Base-by-base conservation (phyloP, 2,329 filamentous ascomycete species). In the Raffaelea ambrosiae region DNA sequence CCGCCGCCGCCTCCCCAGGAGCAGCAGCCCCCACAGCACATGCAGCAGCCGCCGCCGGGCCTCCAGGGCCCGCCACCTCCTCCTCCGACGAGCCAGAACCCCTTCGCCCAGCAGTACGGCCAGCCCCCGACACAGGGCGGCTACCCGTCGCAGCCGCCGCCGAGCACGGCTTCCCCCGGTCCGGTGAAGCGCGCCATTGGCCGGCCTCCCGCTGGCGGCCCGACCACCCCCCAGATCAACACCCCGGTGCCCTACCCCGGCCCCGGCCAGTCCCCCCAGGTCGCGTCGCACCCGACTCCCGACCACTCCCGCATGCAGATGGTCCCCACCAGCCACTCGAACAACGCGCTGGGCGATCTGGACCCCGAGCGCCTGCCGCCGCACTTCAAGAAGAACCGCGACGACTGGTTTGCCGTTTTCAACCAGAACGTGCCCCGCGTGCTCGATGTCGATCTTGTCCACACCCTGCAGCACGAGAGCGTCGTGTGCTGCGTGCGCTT, bases 401-500 rank as follows among this genome's bases (percentile, higher is more conserved):
- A 79, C 40, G 93, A 97, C 63, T 98, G 93, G 93, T 95, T 94
- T 63, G 91, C 88, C 40, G 87, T 97, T 55, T 98, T 96, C 76
- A 96, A 98, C 68, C 89, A 91, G 40, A 80, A 84, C 49, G 86
- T 96, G 35, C 88, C 87, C 53, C 88, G 93, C 50, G 81, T 89
- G 45, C 73, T 98, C 45, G 93, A 98, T 62, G 89, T 98, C 47
- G 89, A 96, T 55, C 76, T 98, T 36, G 84, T 96, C 43, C 93
- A 97, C 69, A 95, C 89, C 48, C 77, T 98, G 46, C 80, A 82
- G 51, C 93, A 98, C 61, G 88, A 95, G 62, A 97, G 91, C 59
- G 93, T 98, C 3, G 93, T 98, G 1, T 98, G 93, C 76, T 98
- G 93, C 64, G 93, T 98, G 33, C 81, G 93, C 50, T 98, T 98